Evolutionary conservation across 331 rosid genomes (phyloP).

Genomic region (Dryas integrifolia): DNA sequence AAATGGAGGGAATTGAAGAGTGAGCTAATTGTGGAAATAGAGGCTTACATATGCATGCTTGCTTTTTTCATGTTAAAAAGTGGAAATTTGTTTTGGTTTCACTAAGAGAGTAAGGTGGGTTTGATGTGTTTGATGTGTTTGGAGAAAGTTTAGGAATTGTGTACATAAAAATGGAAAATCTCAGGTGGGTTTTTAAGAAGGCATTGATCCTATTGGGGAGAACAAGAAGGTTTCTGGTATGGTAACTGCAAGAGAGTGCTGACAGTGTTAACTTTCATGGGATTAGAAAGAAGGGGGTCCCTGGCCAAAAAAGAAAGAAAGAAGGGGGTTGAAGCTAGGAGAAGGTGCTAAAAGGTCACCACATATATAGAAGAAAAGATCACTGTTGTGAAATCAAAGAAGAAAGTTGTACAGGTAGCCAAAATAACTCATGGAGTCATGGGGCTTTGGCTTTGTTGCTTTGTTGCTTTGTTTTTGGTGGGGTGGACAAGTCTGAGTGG

Average conservation of each 20-base stretch:
- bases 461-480: background rate
- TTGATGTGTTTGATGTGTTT: conserved; percentile 26
- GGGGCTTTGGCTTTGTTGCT: background rate
- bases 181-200: conserved; percentile 21
- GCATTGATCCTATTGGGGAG: conserved; percentile 1
- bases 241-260: background rate
- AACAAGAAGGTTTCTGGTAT: conserved; percentile 25
- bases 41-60: conserved; percentile 11
- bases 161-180: conserved; percentile 26
- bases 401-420: background rate
- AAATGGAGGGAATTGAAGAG: conserved; percentile 12
- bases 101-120: background rate
- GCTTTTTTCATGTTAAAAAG: background rate
- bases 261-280: conserved; percentile 10
- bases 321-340: conserved; percentile 2
- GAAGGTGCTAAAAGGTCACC: conserved; percentile 26
- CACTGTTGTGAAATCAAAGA: background rate
- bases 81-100: conserved; percentile 7
- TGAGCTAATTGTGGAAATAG: conserved; percentile 17
- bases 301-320: background rate
- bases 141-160: conserved; percentile 13
- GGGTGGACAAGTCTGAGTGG: conserved; percentile 18
- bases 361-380: conserved; percentile 34
- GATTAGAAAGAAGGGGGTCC: conserved; percentile 13
- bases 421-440: background rate